These are phyloP conservation scores for Ogataea trehaloabstinens DNA, from an alignment of 805 yeast species.

Conservation along the genomic window DNA sequence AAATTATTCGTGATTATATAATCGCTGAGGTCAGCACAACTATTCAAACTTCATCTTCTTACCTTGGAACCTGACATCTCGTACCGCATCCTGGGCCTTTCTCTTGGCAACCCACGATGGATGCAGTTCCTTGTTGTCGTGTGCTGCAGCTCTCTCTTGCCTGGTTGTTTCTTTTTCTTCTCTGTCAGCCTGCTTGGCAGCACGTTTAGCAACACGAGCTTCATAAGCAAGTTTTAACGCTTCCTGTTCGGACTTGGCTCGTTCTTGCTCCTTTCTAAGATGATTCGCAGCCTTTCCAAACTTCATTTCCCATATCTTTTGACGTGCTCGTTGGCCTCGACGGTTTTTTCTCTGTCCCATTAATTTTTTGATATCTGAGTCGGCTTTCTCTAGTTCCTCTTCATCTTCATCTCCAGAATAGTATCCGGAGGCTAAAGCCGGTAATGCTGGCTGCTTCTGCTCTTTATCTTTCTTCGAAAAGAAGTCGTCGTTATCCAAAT, in stretches of 20 bases:
- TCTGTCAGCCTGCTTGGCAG: slow-evolving; percentile 35
- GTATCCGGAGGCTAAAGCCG: slow-evolving; percentile 77
- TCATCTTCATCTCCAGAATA: slow-evolving; percentile 78
- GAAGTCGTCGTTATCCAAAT: slow-evolving; percentile 39
- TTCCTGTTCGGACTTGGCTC: slow-evolving; percentile 54
- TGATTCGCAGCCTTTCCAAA: slow-evolving; percentile 85
- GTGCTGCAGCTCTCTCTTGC: slow-evolving; percentile 17
- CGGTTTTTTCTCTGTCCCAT: slow-evolving; percentile 73
- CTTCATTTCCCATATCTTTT: slow-evolving; percentile 93
- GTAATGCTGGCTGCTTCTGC: slow-evolving; percentile 42
- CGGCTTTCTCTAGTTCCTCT: slow-evolving; percentile 38
- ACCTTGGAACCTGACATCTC: slow-evolving; percentile 72
- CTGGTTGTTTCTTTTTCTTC: slow-evolving; percentile 12
- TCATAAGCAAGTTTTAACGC: slow-evolving; percentile 64
- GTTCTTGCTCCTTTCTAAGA: slow-evolving; percentile 61
- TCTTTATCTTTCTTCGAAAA: slow-evolving; percentile 30
- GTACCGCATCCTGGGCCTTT: slow-evolving; percentile 62
- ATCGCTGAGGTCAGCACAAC: too few species aligned
- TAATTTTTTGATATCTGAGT: slow-evolving; percentile 47
- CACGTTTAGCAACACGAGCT: slow-evolving; percentile 68
- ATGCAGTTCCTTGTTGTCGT: slow-evolving; percentile 46
- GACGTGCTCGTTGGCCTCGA: slow-evolving; percentile 96
- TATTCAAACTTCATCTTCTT: slow-evolving; percentile 78
- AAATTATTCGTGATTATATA: too few species aligned
- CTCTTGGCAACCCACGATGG: slow-evolving; percentile 98